phyloP scores from a whole-genome alignment of 345 rosid genomes.

The Ricinus communis region DNA sequence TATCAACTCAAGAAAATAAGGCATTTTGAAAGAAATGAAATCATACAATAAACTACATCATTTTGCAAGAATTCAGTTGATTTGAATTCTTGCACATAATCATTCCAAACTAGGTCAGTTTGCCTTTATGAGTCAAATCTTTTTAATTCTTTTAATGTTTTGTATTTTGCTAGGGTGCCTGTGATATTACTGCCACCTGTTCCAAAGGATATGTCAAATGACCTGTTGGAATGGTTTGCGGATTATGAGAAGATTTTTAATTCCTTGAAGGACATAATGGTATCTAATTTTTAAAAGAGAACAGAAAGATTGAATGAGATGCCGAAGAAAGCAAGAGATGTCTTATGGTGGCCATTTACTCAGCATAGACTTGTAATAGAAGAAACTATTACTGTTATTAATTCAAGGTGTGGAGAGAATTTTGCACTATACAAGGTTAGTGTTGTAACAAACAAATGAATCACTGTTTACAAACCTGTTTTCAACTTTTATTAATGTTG shows the following conservation, averaged over 20 bases:
- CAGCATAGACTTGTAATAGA: conserved; percentile 78
- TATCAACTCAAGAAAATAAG: no score
- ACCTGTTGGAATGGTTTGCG: conserved; percentile 80
- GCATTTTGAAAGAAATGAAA: no score
- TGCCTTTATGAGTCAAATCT: neutral
- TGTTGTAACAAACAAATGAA: neutral
- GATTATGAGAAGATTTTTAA: conserved; percentile 55
- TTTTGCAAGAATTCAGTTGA: no score
- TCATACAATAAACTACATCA: no score
- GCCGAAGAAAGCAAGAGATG: conserved; percentile 68
- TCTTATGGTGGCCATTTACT: conserved; percentile 99
- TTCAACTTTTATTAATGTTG: neutral
- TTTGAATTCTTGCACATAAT: no score
- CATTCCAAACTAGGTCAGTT: neutral
- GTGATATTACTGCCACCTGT: conserved; percentile 79
- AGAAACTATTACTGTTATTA: conserved; percentile 71
- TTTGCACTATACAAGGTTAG: conserved; percentile 82
- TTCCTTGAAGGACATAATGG: conserved; percentile 58
- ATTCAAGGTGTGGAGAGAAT: conserved; percentile 90
- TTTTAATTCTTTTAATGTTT: neutral
- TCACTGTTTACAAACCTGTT: neutral
- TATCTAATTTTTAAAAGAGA: conserved; percentile 58
- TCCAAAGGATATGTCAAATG: conserved; percentile 75
- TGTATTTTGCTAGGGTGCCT: conserved; percentile 56
- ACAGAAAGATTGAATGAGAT: conserved; percentile 55